phyloP scores from a whole-genome alignment of 169 alveolate genomes.

The Plasmodium gaboni region DNA sequence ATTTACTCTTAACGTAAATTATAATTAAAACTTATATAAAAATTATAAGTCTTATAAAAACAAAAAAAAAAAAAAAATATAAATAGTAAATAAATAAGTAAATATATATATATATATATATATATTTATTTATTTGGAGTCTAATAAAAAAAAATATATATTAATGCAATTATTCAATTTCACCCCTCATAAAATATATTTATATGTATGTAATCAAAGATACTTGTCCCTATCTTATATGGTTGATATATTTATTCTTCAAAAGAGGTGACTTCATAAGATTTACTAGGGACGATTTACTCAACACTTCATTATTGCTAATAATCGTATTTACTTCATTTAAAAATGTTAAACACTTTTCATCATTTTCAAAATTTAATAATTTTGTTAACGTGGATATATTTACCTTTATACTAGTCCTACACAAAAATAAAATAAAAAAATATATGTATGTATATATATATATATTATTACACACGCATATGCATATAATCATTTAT shows the following conservation, averaged over 20 bases:
- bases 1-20: no score
- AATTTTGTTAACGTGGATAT: conserved; percentile 44
- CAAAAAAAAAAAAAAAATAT: not conserved
- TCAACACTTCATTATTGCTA: conserved; percentile 52
- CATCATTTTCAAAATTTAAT: conserved; percentile 52
- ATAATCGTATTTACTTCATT: conserved; percentile 58
- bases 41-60: not conserved
- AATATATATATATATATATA: not conserved
- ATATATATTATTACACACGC: not conserved
- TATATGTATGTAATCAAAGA: no score
- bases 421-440: not conserved
- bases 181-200: no score
- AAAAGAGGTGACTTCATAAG: conserved; percentile 61
- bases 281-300: conserved; percentile 57
- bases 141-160: not conserved
- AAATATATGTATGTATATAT: not conserved
- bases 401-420: conserved; percentile 62
- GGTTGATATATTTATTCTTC: conserved; percentile 63
- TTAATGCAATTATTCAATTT: not conserved
- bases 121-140: not conserved
- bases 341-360: conserved; percentile 30
- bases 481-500: not conserved
- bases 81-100: not conserved
- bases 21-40: no score
- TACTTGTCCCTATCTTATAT: conserved; percentile 24